Evolutionary conservation across 345 rosid species (phyloP), one percentile per base, ranked within the genome.

Genomic region (Eucalyptus marginata): DNA sequence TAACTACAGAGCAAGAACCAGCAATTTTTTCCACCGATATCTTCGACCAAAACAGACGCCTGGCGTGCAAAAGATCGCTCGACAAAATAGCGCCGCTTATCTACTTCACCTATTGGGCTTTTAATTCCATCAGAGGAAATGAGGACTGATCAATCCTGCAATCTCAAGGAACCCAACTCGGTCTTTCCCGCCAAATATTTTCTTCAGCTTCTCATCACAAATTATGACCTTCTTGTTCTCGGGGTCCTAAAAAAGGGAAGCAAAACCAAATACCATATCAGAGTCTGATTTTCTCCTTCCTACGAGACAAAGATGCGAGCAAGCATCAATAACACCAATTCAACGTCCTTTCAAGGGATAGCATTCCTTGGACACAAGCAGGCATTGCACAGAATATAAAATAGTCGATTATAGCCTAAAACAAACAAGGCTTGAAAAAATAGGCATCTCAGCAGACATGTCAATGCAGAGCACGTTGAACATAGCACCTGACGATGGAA

Each of bases 181-280:
- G 56, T 98, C 99, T 89, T 90, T 94, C 87, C 96, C 97, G 33
- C 87, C 95, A 80, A 98, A 97, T 87, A 98, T 94, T 95, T 94
- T 98, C 97, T 98, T 98, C 94, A 98, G 93, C 94, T 97, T 98
- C 93, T 98, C 99, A 47, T 98, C 98, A 54, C 99, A 97, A n/a
- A 95, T 51, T 86, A 98, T 95, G 87, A 93, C 86, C 95, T 92
- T 96, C 95, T 96, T 98, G 95, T 98, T 89, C 56, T 94, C 88
- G 10, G 99, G 99, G 88, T 98, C 98, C 99, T 98, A 7, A 58
- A 43, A 86, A 86, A 59, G 76, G 86, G 5, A 54, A 76, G 12
- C 76, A 87, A 86, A 68, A 87, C 66, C 40, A 50, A n/a, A 87
- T 86, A 87, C n/a, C 50, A 33, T 3, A 47, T 47, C 17, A 49